Base-by-base conservation (phyloP, 2,329 filamentous ascomycete species). In the Arthrobotrys musiformis region DNA sequence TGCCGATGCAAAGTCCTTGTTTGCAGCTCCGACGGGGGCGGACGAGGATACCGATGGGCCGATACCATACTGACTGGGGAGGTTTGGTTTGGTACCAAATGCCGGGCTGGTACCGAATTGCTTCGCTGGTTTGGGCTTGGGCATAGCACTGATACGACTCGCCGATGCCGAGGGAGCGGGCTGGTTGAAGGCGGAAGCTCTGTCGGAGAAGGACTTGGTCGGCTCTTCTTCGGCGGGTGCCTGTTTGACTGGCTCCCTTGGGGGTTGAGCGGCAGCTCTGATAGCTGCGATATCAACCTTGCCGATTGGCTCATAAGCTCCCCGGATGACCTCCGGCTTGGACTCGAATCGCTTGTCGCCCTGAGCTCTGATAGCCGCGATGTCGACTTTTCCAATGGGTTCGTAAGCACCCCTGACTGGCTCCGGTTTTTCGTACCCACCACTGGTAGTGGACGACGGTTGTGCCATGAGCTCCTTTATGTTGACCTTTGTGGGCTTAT, bases 221-320 rank as follows among this genome's bases (percentile, higher is more conserved):
- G 85, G 82, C 54, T 88, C 85, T 6, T 88, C 85, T 61, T 79
- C 81, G 13, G 85, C 83, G 40, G 82, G 81, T 73, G 15, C 52
- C 83, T n/a, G 48, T n/a, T n/a, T n/a, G 52, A 80, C 82, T 67
- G 79, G 80, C 4, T 81, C 81, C 28, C 84, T 82, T 56, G 88
- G 88, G 79, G 89, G 91, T 83, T 95, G 92, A 4, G 93, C 91
- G 83, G 89, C 91, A 22, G 94, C 91, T 79, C 93, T 90, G 82
- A 99, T 97, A 22, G 94, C 94, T 48, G 93, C 93, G 84, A 99
- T 98, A 81, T 99, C 95, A 8, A 99, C 94, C 85, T 97, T 98
- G 54, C 95, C 95, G 19, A 98, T 87, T 1, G 95, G 95, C 83
- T 98, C 92, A 82, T 99, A 99, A 24, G 94, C 89, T 46, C 95